phyloP scores from a whole-genome alignment of 83 land plant species.

The Diphasiastrum complanatum region DNA sequence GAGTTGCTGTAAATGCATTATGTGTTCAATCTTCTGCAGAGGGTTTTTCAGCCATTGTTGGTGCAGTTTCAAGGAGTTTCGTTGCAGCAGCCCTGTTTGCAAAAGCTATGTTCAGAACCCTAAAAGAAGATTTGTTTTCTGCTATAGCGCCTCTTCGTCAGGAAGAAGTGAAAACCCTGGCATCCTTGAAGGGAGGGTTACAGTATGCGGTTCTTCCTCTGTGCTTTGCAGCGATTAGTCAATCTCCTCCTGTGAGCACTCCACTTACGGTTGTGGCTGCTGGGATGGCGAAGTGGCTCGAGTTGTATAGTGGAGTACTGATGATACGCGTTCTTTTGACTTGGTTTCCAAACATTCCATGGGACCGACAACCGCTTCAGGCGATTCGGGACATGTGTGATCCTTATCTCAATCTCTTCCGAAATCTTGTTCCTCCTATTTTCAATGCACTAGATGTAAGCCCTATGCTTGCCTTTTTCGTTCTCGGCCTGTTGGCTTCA shows the following conservation, averaged over 20 bases:
- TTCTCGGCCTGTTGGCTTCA: slow-evolving; percentile 52
- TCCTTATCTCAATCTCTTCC: slow-evolving; percentile 73
- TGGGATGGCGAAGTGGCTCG: slow-evolving; percentile 85
- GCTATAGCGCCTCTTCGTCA: no score
- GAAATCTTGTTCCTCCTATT: slow-evolving; percentile 76
- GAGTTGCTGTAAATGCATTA: no score
- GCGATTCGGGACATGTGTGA: slow-evolving; percentile 87
- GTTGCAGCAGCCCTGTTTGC: no score
- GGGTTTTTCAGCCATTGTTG: no score
- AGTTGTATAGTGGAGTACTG: slow-evolving; percentile 66
- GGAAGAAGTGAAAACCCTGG: slow-evolving; percentile 16
- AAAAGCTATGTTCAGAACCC: no score
- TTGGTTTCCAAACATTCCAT: slow-evolving; percentile 94
- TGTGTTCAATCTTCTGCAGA: no score
- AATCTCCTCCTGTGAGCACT: slow-evolving; percentile 44
- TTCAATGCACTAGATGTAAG: slow-evolving; percentile 74
- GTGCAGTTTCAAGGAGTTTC: no score
- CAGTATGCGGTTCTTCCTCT: slow-evolving; percentile 20
- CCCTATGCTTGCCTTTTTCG: slow-evolving; percentile 71
- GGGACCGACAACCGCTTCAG: slow-evolving; percentile 80
- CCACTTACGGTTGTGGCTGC: slow-evolving; percentile 76
- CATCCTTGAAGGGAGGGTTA: slow-evolving; percentile 22
- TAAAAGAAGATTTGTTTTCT: no score
- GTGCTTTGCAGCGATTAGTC: slow-evolving; percentile 28
- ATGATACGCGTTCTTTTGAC: slow-evolving; percentile 80